A percentile compares a stretch with the other conserved stretches of the same genome.
Conservation (phyloP, 345 rosid genomes). For the Eucalyptus guilfoylei region DNA sequence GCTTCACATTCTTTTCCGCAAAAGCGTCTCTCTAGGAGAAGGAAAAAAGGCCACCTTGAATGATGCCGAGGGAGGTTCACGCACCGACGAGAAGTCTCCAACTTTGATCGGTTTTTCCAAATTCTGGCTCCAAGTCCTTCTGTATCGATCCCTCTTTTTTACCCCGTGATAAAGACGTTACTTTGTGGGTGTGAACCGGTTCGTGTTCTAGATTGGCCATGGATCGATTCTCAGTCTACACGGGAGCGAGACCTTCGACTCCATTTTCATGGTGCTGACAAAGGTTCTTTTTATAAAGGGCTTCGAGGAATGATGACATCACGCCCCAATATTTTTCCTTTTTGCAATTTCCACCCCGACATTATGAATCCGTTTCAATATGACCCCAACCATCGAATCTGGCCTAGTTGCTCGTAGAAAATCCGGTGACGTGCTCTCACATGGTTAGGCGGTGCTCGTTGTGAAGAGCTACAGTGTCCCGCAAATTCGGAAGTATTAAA, state of each 20-base stretch:
- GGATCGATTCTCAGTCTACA: background rate
- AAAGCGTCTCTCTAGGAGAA: background rate
- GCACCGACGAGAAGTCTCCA: too few relatives aligned
- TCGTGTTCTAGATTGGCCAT: background rate
- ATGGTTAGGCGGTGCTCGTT: background rate
- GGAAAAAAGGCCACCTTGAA: background rate
- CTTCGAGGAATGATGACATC: background rate
- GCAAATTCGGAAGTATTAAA: too few relatives aligned
- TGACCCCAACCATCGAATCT: background rate
- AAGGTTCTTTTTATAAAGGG: background rate
- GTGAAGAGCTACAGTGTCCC: background rate
- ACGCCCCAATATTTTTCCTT: background rate
- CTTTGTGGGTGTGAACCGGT: background rate
- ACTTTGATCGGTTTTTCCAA: background rate
- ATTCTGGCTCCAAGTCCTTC: background rate
- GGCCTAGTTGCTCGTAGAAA: background rate
- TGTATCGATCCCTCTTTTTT: background rate
- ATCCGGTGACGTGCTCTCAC: background rate
- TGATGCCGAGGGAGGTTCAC: background rate
- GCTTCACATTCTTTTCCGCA: background rate
- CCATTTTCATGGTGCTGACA: background rate
- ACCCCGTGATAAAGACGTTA: background rate
- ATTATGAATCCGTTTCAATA: background rate
- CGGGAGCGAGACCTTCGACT: background rate
- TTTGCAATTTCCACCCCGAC: background rate